Base-by-base conservation (phyloP, 208 protist species). In the Phytomonas sp. region DNA sequence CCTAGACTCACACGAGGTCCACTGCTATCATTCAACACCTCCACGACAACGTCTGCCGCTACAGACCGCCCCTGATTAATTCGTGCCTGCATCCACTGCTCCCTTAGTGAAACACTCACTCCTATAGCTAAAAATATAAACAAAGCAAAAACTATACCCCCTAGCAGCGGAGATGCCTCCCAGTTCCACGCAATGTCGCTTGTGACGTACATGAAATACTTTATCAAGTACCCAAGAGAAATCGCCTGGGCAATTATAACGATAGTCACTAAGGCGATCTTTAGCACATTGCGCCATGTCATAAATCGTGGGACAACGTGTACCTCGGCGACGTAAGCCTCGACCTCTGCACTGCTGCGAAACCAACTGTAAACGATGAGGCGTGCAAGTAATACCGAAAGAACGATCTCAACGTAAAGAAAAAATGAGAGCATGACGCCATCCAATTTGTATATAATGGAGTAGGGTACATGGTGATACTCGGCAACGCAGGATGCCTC, bases 141-240 rank as follows among this genome's bases (percentile, higher is more conserved):
- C 40, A 79, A 28, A 3, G 70, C 51, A 56, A 82, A 83, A 46
- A 84, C 20, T 4, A 89, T 43, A 23, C 75, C 78, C 26, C 88
- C 88, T 20, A 87, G 60, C 26, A 85, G 71, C n/a, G 84, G 85
- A 29, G 85, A 85, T 1, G 76, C 75, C 74, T 94, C 88, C 84
- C 88, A 91, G 67, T 79, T 91, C 85, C 88, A 94, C 34, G 71
- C 83, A 30, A 88, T 62, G 43, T 60, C 72, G 59, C 76, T 88
- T 1, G 83, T 88, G 34, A 66, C 53, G 73, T 91, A 94, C 11
- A 90, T 63, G 43, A 88, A 80, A 63, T 78, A 80, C 77, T 91
- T 91, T 40, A 88, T 0, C 29, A 94, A 34, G 67, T 80, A 84
- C 4, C 88, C 88, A 30, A 75, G 62, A 13, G 81, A 81, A n/a